Evolutionary conservation across 495 filamentous ascomycete genomes (phyloP).

Genomic region (Aspergillus panamensis): DNA sequence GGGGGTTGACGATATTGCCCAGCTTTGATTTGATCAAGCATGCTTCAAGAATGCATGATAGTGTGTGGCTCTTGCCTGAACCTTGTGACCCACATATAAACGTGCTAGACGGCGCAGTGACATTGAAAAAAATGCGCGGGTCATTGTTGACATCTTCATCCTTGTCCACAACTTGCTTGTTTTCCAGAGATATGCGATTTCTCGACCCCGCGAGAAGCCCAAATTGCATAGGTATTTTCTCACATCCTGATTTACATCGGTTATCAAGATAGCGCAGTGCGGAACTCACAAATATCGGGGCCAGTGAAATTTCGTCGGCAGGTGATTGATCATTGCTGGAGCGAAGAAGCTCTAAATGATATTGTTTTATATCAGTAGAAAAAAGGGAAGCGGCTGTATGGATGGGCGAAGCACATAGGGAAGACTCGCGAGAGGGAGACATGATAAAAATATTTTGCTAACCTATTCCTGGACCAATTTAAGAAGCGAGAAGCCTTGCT

Average conservation of each 20-base stretch:
- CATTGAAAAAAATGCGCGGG: slow-evolving; percentile 60
- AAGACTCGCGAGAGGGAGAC: not conserved
- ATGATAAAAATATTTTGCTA: not conserved
- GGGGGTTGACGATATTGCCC: slow-evolving; percentile 42
- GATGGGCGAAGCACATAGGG: not conserved
- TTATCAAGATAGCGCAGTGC: not conserved
- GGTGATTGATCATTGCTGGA: not conserved
- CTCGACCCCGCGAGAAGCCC: slow-evolving; percentile 16
- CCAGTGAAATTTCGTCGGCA: slow-evolving; percentile 6
- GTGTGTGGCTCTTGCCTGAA: slow-evolving; percentile 70
- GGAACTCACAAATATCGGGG: slow-evolving; percentile 10
- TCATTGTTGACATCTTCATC: slow-evolving; percentile 35
- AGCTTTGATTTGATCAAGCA: slow-evolving; percentile 46
- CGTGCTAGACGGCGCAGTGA: slow-evolving; percentile 60
- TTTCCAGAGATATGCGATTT: not conserved
- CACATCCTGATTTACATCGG: not conserved
- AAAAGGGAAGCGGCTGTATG: not conserved
- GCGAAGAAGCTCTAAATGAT: not conserved
- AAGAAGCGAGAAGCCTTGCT: not conserved
- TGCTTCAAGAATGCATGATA: slow-evolving; percentile 67
- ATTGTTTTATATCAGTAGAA: not conserved
- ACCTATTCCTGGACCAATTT: not conserved
- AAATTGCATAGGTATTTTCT: slow-evolving; percentile 7
- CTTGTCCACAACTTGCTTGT: slow-evolving; percentile 2
- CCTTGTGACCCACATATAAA: slow-evolving; percentile 80